Conservation (phyloP, 2,329 filamentous ascomycete species). For the Fusarium cicatricum region DNA sequence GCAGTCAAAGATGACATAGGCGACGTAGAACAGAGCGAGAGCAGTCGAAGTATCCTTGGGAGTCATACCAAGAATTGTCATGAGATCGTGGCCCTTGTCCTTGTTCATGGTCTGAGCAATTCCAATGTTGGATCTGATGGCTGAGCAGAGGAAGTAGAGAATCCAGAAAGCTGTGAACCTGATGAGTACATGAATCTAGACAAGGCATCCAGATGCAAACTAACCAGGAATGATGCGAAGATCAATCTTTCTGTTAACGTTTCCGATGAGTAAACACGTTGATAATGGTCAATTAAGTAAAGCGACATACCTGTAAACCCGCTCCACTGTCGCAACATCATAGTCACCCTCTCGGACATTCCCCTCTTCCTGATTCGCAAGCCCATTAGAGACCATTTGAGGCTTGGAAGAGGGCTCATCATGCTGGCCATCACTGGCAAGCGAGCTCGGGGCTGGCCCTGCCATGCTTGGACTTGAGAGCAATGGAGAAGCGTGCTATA, state of each 20-base stretch:
- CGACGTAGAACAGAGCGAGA: slow-evolving; percentile 88
- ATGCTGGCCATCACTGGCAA: slow-evolving; percentile 46
- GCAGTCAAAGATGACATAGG: slow-evolving; percentile 89
- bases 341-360: slow-evolving; percentile 52
- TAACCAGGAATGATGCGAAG: slow-evolving; percentile 66
- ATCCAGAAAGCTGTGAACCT: slow-evolving; percentile 78
- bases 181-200: slow-evolving; percentile 1
- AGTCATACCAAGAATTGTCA: slow-evolving; percentile 72
- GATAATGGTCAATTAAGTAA: not conserved
- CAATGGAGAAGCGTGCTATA: slow-evolving; percentile 62
- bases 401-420: slow-evolving; percentile 31
- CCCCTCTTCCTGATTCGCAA: slow-evolving; percentile 44
- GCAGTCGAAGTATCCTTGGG: slow-evolving; percentile 83
- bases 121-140: slow-evolving; percentile 90
- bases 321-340: slow-evolving; percentile 60
- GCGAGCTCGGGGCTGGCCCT: slow-evolving; percentile 43
- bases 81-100: slow-evolving; percentile 75
- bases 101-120: slow-evolving; percentile 95
- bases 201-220: slow-evolving; percentile 2
- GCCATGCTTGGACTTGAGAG: slow-evolving; percentile 60
- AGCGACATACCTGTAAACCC: slow-evolving; percentile 54
- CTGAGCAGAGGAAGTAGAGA: slow-evolving; percentile 91
- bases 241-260: slow-evolving; percentile 58
- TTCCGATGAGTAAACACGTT: slow-evolving; percentile 3
- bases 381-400: slow-evolving; percentile 29